Evolutionary conservation across 1,284 basidiomycete genomes (phyloP).

Genomic region (Cryptococcus sp.): DNA sequence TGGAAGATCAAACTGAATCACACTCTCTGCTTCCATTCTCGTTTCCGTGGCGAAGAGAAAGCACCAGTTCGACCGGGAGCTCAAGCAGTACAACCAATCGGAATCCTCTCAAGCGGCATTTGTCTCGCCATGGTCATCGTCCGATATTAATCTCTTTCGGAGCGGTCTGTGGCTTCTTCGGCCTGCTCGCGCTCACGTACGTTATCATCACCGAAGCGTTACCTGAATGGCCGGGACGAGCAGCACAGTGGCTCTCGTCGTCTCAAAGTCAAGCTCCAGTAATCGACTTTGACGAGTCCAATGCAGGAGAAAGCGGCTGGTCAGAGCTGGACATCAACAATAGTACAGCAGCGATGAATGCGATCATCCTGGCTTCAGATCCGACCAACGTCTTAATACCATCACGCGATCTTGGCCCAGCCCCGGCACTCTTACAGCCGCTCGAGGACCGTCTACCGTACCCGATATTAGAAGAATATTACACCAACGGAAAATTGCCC

Average conservation of each 20-base stretch:
- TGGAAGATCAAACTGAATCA: not conserved
- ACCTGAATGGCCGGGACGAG: not conserved
- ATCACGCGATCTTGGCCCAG: constrained; percentile 1
- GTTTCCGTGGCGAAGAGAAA: not conserved
- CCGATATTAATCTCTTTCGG: not conserved
- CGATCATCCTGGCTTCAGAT: constrained; percentile 6
- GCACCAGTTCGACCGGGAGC: not conserved
- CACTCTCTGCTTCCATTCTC: not conserved
- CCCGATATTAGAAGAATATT: constrained; percentile 18
- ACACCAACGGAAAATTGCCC: constrained; percentile 16
- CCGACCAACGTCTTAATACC: constrained; percentile 19
- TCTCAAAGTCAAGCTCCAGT: not conserved
- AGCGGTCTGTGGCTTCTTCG: not conserved
- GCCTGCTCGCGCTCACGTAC: not conserved
- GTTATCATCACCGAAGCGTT: not conserved
- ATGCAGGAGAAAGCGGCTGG: not conserved
- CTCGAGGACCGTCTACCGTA: constrained; percentile 20
- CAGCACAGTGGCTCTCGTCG: not conserved
- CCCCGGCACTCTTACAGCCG: constrained; percentile 10
- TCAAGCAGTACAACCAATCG: not conserved
- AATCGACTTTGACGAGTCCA: not conserved
- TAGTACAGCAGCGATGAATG: not conserved
- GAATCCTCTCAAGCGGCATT: not conserved
- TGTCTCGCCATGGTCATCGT: not conserved
- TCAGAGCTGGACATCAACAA: no score